These are phyloP conservation scores for Microbotryum silenes-acaulis DNA, from an alignment of 1,284 basidiomycete species.

Conservation along the genomic window DNA sequence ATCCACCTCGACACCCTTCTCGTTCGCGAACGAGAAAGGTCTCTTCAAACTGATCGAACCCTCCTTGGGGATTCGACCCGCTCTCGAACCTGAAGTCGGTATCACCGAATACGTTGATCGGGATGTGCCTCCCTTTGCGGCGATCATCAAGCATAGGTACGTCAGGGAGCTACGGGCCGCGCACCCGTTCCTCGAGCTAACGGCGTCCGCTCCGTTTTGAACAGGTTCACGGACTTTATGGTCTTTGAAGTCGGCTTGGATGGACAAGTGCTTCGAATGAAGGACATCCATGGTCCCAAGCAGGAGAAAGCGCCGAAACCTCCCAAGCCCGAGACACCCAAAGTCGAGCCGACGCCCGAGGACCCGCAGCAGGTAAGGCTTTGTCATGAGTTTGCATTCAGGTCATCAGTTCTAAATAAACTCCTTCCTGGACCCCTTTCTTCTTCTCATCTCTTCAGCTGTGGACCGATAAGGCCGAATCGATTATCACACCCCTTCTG, in stretches of 20 bases:
- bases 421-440: too few relatives aligned
- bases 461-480: constrained; percentile 7
- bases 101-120: constrained; percentile 78
- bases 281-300: constrained; percentile 58
- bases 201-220: background rate
- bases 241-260: constrained; percentile 80
- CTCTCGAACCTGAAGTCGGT: constrained; percentile 69
- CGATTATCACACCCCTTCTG: constrained; percentile 3
- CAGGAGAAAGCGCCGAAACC: constrained; percentile 1
- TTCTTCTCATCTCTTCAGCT: background rate
- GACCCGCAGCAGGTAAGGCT: background rate
- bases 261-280: constrained; percentile 67
- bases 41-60: constrained; percentile 8
- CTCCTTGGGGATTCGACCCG: constrained; percentile 11
- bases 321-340: constrained; percentile 3
- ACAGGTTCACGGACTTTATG: constrained; percentile 87
- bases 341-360: background rate
- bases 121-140: constrained; percentile 64
- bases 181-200: background rate
- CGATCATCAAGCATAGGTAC: constrained; percentile 91
- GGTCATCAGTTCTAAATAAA: too few relatives aligned
- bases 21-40: constrained; percentile 1
- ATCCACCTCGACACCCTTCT: background rate
- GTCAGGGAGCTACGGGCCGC: constrained; percentile 19
- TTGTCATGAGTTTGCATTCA: background rate